Evolutionary conservation across 192 early-diverging fungal genomes (phyloP).

Genomic region (Umbelopsis isabellina): DNA sequence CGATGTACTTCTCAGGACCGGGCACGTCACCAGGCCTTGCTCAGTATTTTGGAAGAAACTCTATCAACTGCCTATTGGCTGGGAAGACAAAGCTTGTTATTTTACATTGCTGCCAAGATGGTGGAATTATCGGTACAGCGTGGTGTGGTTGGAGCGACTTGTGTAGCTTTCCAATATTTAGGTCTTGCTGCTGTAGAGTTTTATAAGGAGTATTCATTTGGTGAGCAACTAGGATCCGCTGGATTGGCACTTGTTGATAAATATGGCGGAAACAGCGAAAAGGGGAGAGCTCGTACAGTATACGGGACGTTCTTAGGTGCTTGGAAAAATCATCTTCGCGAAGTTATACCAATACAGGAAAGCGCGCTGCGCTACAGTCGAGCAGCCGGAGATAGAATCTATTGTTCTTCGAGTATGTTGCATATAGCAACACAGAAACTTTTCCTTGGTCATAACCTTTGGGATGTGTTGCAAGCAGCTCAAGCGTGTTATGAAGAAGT

Average conservation of each 20-base stretch:
- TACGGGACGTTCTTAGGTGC: constrained; percentile 29
- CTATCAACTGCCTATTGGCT: constrained; percentile 28
- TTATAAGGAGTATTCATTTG: constrained; percentile 26
- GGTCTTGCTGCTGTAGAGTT: constrained; percentile 28
- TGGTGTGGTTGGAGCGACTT: constrained; percentile 26
- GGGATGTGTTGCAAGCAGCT: constrained; percentile 22
- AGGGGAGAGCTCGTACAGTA: constrained; percentile 24
- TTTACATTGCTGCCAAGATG: constrained; percentile 27
- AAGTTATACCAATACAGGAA: constrained; percentile 11
- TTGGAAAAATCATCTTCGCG: constrained; percentile 33
- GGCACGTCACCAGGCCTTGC: constrained; percentile 17
- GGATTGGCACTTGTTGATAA: constrained; percentile 27
- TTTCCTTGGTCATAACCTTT: constrained; percentile 18
- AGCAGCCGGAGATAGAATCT: constrained; percentile 36
- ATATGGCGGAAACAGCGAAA: constrained; percentile 24
- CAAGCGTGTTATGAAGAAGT: constrained; percentile 32
- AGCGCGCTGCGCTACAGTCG: neutral
- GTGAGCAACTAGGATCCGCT: constrained; percentile 29
- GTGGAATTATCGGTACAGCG: constrained; percentile 26
- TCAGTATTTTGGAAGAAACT: constrained; percentile 34
- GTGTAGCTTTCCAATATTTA: constrained; percentile 32
- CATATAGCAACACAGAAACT: constrained; percentile 26
- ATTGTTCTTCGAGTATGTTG: constrained; percentile 27
- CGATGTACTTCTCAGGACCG: constrained; percentile 3
- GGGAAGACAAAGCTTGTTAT: constrained; percentile 31